phyloP scores from a whole-genome alignment of 106 monocot species.

The Platanthera guangdongensis region DNA sequence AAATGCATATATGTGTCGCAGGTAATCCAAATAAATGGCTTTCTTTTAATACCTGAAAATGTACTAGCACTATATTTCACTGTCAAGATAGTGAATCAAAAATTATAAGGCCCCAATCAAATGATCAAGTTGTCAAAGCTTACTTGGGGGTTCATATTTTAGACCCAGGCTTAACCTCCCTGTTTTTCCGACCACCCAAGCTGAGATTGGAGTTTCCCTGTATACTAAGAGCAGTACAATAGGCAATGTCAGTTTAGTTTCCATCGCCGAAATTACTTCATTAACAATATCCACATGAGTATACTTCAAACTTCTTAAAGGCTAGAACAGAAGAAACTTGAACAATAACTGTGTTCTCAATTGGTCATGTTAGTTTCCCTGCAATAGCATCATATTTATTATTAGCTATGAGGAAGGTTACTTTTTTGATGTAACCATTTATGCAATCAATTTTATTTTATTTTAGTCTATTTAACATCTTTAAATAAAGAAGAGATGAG shows the following conservation, averaged over 20 bases:
- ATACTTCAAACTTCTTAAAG: neutral
- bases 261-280: neutral
- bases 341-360: neutral
- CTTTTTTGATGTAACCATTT: no score
- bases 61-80: neutral
- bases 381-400: no score
- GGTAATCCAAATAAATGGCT: neutral
- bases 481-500: no score
- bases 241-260: neutral
- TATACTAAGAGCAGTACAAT: conserved; percentile 33
- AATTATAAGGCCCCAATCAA: neutral
- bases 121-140: conserved; percentile 18
- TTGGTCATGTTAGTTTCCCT: no score
- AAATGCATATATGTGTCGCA: neutral
- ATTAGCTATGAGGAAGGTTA: no score
- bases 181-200: conserved; percentile 67
- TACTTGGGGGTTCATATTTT: conserved; percentile 57
- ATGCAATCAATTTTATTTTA: no score
- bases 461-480: no score
- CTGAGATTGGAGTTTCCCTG: conserved; percentile 49
- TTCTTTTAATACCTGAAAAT: neutral
- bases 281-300: neutral
- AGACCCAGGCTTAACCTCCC: conserved; percentile 72
- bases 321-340: neutral
- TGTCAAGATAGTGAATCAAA: conserved; percentile 1